Evolutionary conservation across 108 stramenopile genomes (phyloP).

Genomic region (Chaetoceros muelleri): DNA sequence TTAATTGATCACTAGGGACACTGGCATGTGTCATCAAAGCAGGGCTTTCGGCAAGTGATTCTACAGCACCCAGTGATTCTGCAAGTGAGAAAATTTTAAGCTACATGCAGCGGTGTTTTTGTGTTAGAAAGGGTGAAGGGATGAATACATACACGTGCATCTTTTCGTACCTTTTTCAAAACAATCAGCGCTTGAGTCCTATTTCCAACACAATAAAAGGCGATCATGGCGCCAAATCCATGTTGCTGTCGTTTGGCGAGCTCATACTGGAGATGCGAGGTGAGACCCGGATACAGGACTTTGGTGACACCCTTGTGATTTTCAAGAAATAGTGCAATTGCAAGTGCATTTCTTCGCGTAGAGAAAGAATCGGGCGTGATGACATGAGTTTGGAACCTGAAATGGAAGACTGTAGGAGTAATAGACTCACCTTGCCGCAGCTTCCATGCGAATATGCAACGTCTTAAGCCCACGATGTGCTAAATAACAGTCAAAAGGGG

Average conservation of each 20-base stretch:
- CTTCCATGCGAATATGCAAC: slow-evolving; percentile 71
- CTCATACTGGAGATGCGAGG: slow-evolving; percentile 73
- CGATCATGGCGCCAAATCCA: slow-evolving; percentile 80
- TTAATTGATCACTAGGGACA: slow-evolving; percentile 61
- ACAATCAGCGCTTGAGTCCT: slow-evolving; percentile 36
- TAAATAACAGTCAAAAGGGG: slow-evolving; percentile 83
- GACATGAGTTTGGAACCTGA: background rate
- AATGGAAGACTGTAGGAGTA: too few species aligned
- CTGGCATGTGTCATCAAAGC: slow-evolving; percentile 79
- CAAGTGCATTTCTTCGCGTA: slow-evolving; percentile 51
- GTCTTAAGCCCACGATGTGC: slow-evolving; percentile 86
- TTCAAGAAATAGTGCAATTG: slow-evolving; percentile 61
- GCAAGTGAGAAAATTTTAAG: slow-evolving; percentile 38
- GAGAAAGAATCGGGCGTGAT: slow-evolving; percentile 2
- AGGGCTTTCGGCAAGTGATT: slow-evolving; percentile 68
- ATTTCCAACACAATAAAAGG: slow-evolving; percentile 76
- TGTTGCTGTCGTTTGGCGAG: slow-evolving; percentile 66
- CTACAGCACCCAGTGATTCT: slow-evolving; percentile 72
- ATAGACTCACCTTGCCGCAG: too few species aligned
- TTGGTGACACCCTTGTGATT: slow-evolving; percentile 39
- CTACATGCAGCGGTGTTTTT: slow-evolving; percentile 26
- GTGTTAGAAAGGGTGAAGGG: background rate
- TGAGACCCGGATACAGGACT: slow-evolving; percentile 76
- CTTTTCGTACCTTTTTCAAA: slow-evolving; percentile 32
- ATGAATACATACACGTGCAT: background rate